Percentiles rank a stretch among this genome's conserved stretches.
Conservation (phyloP, 2,329 filamentous ascomycete species). For the Raffaelea arxii region DNA sequence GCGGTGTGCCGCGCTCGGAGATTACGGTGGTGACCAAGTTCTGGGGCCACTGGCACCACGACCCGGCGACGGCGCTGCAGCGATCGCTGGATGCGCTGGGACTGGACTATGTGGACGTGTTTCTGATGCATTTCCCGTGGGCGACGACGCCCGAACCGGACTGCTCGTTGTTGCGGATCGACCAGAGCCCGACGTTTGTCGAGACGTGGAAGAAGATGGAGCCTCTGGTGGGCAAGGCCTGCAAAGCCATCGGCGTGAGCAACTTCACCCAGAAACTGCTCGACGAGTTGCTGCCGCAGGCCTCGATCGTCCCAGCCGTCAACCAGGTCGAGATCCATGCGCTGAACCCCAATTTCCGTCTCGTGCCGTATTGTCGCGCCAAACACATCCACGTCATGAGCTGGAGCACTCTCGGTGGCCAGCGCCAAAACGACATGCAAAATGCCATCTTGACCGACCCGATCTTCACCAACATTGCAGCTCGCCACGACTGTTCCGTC, state of each 20-base stretch:
- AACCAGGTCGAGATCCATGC: slow-evolving; percentile 59
- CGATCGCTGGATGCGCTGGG: slow-evolving; percentile 42
- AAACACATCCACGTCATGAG: slow-evolving; percentile 31
- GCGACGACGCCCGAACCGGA: slow-evolving; percentile 22
- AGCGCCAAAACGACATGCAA: not conserved
- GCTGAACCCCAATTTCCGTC: slow-evolving; percentile 49
- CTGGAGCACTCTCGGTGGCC: slow-evolving; percentile 1
- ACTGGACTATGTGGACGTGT: slow-evolving; percentile 59
- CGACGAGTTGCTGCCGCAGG: slow-evolving; percentile 40
- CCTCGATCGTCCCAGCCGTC: slow-evolving; percentile 42
- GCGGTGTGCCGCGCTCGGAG: slow-evolving; percentile 30
- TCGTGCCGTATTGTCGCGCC: slow-evolving; percentile 47
- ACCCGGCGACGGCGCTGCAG: slow-evolving; percentile 50
- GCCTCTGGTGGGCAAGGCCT: slow-evolving; percentile 28
- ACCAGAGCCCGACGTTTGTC: not conserved
- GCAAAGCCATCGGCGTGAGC: slow-evolving; percentile 40
- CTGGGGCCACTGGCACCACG: slow-evolving; percentile 50
- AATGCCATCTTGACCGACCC: not conserved
- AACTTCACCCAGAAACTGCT: slow-evolving; percentile 52
- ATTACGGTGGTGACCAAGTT: slow-evolving; percentile 52
- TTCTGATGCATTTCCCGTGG: slow-evolving; percentile 55
- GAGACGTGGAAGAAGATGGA: slow-evolving; percentile 46
- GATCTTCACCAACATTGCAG: not conserved
- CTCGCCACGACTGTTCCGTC: not conserved
- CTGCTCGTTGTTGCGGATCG: slow-evolving; percentile 6